A percentile compares a stretch with the other conserved stretches of the same genome.
Evolutionary conservation across 257 asterid genomes (phyloP).

Genomic region (Salvia rosmarinus): DNA sequence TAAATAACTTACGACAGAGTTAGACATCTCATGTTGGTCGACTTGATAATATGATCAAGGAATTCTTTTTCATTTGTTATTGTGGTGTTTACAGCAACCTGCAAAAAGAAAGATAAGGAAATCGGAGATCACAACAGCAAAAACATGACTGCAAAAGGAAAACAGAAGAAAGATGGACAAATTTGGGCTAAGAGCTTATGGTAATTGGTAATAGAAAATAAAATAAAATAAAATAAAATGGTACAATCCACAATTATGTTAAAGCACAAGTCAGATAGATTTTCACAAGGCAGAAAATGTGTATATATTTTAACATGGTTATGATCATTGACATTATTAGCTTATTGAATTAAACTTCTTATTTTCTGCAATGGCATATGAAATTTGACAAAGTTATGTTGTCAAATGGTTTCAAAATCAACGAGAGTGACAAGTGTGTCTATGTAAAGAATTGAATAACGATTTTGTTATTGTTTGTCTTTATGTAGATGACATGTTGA

Average conservation of each 20-base stretch:
- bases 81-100: slow-evolving; percentile 97
- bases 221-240: no score
- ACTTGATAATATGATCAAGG: slow-evolving; percentile 86
- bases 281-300: no score
- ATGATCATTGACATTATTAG: no score
- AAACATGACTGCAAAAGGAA: slow-evolving; percentile 3
- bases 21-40: slow-evolving; percentile 99
- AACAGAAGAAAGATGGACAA: background rate
- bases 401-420: no score
- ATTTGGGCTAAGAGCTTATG: background rate
- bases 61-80: slow-evolving; percentile 89
- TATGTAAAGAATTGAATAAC: no score
- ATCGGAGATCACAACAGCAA: background rate
- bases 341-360: no score
- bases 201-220: background rate
- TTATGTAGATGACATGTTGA: no score
- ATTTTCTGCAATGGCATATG: no score
- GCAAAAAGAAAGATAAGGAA: slow-evolving; percentile 30
- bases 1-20: slow-evolving; percentile 72
- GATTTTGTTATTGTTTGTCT: no score
- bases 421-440: no score
- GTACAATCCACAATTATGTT: background rate
- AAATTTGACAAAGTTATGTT: no score
- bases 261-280: slow-evolving; percentile 5
- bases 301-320: no score